These are phyloP conservation scores for Coniochaeta sp. DNA, from an alignment of 2,329 filamentous ascomycete species.

Conservation along the genomic window DNA sequence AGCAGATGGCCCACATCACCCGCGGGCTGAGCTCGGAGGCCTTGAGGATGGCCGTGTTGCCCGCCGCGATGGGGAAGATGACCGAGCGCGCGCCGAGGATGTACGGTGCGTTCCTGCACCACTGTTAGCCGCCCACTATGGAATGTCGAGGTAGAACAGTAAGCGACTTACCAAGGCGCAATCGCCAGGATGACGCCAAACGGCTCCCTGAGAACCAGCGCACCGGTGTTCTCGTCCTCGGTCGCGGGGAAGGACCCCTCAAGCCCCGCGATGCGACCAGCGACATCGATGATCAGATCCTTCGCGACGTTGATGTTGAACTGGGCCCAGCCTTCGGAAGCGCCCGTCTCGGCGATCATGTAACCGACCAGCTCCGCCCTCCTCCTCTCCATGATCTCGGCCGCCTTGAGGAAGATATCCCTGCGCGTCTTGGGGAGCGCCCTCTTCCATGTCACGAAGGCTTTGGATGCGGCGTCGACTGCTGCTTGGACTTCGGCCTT, in stretches of 20 bases:
- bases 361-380: conserved; percentile 53
- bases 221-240: conserved; percentile 41
- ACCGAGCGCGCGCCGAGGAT: conserved; percentile 49
- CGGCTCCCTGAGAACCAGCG: conserved; percentile 66
- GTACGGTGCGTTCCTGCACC: conserved; percentile 48
- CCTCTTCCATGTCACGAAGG: conserved; percentile 63
- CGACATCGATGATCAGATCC: conserved; percentile 33
- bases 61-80: conserved; percentile 61
- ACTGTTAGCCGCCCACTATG: background rate
- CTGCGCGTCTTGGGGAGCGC: conserved; percentile 54
- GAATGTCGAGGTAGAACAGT: background rate
- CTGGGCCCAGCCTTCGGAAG: conserved; percentile 27
- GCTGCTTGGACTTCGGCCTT: conserved; percentile 21
- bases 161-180: conserved; percentile 61
- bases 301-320: conserved; percentile 31
- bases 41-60: conserved; percentile 72
- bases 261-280: conserved; percentile 28
- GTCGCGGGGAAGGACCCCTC: conserved; percentile 25
- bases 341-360: conserved; percentile 45
- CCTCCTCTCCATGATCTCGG: conserved; percentile 54
- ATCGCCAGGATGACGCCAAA: conserved; percentile 74
- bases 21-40: conserved; percentile 61
- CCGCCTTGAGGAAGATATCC: conserved; percentile 63
- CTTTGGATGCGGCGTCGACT: conserved; percentile 46
- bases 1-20: conserved; percentile 54